Evolutionary conservation across 2,329 filamentous ascomycete species (phyloP), one percentile per base, ranked within the genome.

Genomic region (Hypocrella siamensis): DNA sequence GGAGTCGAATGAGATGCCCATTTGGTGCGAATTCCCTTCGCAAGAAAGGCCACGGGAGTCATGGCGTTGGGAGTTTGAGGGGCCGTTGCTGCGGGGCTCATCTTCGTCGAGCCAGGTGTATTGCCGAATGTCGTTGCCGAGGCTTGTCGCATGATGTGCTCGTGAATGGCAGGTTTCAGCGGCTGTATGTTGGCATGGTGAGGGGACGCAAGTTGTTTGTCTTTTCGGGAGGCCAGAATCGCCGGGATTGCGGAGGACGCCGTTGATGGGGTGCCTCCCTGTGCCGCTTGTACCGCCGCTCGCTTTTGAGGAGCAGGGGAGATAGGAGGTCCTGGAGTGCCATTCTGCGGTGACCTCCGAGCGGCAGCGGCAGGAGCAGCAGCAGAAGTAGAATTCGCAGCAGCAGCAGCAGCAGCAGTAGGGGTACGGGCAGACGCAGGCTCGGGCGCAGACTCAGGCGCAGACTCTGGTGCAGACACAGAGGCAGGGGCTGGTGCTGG

Each of bases 1-100:
- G 69, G 66, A 1, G 69, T 72, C 6, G 67, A 63, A 5, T 57
- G 60, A 12, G 65, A 55, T 3, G 60, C 67, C 72, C 73, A 78
- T 43, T 65, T 67, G 0, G 73, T 78, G 28, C 67, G 70, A 35
- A 58, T 54, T 0, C 55, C 55, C 28, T 49, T 45, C 2, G 44
- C 46, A 17, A 56, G 35, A 17, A 56, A 35, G 11, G 49, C 42
- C 10, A 31, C 19, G 4, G 46, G 46, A n/a, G 42, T 47, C 10
- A 42, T 43, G 22, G 48, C 43, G 9, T 47, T 39, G 6, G 57
- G 57, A 1, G 57, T 60, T 12, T 51, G 51, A 12, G 57, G 54
- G 19, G 39, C 37, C 8, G 49, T 39, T 12, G 48, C 44, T 6
- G 51, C 45, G 14, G 46, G 47, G 24, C 49, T 50, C 18, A 41